Percentiles rank a stretch among this genome's conserved stretches.
These are phyloP conservation scores for Thalassiosira mediterranea DNA, from an alignment of 352 stramenopile species.

Conservation along the genomic window DNA sequence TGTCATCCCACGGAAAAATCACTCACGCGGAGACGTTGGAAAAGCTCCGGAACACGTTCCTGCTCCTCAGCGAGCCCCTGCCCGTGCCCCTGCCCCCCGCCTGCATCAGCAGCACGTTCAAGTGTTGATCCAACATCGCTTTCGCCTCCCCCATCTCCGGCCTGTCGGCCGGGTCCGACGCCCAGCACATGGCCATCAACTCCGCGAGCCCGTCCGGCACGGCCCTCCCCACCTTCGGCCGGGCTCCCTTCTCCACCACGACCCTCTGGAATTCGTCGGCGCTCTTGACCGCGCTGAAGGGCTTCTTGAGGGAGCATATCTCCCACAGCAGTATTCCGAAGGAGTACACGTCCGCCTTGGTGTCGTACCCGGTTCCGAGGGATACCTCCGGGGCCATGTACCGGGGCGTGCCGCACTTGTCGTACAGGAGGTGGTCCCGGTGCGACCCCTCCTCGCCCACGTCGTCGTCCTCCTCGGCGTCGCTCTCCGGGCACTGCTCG, in stretches of 20 bases:
- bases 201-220: conserved; percentile 27
- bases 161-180: conserved; percentile 17
- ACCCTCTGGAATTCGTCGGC: conserved; percentile 30
- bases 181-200: conserved; percentile 56
- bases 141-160: conserved; percentile 46
- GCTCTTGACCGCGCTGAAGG: conserved; percentile 46
- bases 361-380: conserved; percentile 86
- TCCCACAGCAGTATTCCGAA: too few species aligned
- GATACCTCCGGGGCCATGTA: conserved; percentile 90
- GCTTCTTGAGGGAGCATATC: too few species aligned
- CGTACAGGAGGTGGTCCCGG: conserved; percentile 24
- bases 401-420: conserved; percentile 29
- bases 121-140: too few species aligned
- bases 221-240: conserved; percentile 32
- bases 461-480: too few species aligned
- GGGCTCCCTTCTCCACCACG: conserved; percentile 28
- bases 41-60: too few species aligned
- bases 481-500: too few species aligned
- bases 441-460: conserved; percentile 11
- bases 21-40: too few species aligned
- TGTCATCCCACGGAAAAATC: too few species aligned
- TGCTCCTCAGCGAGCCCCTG: too few species aligned
- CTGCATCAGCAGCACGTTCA: too few species aligned
- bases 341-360: too few species aligned
- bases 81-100: too few species aligned